phyloP scores from a whole-genome alignment of 805 yeast genomes.

The Wickerhamomyces strasburgensis region DNA sequence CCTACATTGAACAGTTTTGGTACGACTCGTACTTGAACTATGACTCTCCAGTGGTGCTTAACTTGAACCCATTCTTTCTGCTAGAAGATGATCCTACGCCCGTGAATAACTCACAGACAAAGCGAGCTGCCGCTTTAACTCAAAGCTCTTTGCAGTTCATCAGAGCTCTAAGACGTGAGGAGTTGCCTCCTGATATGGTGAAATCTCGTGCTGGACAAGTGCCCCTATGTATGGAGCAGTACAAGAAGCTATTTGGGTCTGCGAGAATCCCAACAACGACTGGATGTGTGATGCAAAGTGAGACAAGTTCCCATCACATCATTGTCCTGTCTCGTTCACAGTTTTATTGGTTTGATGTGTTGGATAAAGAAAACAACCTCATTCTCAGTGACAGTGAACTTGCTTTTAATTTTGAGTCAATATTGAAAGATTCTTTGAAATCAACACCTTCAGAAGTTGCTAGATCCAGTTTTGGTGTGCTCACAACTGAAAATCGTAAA shows the following conservation, averaged over 20 bases:
- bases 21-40: constrained; percentile 82
- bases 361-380: constrained; percentile 67
- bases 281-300: constrained; percentile 86
- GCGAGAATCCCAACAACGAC: constrained; percentile 77
- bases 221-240: constrained; percentile 88
- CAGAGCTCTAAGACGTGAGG: constrained; percentile 70
- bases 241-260: constrained; percentile 80
- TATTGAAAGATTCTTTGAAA: constrained; percentile 62
- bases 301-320: constrained; percentile 68
- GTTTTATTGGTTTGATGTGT: constrained; percentile 92
- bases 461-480: constrained; percentile 80
- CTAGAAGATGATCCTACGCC: constrained; percentile 87
- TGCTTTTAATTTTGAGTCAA: constrained; percentile 67
- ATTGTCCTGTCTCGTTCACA: constrained; percentile 81
- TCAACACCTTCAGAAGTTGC: constrained; percentile 58
- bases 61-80: constrained; percentile 84
- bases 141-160: constrained; percentile 75
- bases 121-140: constrained; percentile 76
- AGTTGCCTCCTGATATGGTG: constrained; percentile 64
- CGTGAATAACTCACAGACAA: constrained; percentile 47
- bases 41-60: constrained; percentile 88
- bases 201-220: constrained; percentile 46
- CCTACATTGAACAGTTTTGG: constrained; percentile 94
- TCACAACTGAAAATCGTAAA: constrained; percentile 85
- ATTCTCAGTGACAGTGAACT: constrained; percentile 72